These are phyloP conservation scores for Viridothelium virens DNA, from an alignment of 495 filamentous ascomycete species.

Conservation along the genomic window DNA sequence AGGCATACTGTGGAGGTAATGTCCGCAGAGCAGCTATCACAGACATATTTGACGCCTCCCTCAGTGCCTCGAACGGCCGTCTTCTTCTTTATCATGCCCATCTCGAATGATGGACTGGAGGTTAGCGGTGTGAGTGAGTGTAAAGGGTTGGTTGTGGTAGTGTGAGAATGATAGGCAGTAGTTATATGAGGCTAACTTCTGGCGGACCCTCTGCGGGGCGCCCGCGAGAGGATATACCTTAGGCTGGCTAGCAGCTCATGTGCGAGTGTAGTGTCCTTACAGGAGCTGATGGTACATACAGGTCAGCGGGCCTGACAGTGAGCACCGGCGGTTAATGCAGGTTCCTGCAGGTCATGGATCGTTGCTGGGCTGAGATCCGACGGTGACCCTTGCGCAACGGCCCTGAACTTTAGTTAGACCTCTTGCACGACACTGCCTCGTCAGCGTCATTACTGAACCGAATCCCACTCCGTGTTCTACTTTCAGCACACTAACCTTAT, in stretches of 20 bases:
- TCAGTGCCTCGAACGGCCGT: conserved; percentile 80
- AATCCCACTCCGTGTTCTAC: background rate
- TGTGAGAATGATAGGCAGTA: too few species aligned
- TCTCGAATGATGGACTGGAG: conserved; percentile 29
- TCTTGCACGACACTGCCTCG: conserved; percentile 4
- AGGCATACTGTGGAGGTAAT: conserved; percentile 45
- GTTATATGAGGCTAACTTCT: too few species aligned
- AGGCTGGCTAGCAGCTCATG: too few species aligned
- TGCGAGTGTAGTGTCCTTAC: too few species aligned
- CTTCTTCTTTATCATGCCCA: conserved; percentile 97
- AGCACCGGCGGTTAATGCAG: background rate
- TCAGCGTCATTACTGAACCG: background rate
- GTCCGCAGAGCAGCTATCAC: conserved; percentile 80
- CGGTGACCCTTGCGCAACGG: conserved; percentile 3
- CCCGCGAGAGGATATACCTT: too few species aligned
- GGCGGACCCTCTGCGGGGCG: too few species aligned
- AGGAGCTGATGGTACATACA: background rate
- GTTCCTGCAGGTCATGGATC: background rate
- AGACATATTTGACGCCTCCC: conserved; percentile 28
- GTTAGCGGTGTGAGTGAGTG: too few species aligned
- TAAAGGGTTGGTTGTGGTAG: too few species aligned
- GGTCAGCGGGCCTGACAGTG: background rate
- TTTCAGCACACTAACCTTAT: background rate
- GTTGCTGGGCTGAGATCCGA: conserved; percentile 7
- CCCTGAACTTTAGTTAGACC: background rate